Percentiles rank a stretch among this genome's conserved stretches.
These are phyloP conservation scores for Fusarium sp. DNA, from an alignment of 2,329 filamentous ascomycete genomes.

Conservation along the genomic window DNA sequence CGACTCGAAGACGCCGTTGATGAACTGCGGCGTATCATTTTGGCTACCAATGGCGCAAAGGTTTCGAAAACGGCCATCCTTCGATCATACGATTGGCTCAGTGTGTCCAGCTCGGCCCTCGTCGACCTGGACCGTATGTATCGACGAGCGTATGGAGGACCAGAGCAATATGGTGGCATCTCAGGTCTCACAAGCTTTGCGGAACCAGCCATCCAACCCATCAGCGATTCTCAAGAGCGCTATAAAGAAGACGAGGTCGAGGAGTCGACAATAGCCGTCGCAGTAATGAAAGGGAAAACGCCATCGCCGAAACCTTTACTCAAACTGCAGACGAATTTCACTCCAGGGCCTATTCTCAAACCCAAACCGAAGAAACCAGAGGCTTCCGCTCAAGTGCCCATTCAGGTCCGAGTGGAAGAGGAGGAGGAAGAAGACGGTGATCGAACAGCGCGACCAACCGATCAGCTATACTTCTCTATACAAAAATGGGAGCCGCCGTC, in stretches of 20 bases:
- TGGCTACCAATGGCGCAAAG: conserved; percentile 65
- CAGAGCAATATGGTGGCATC: conserved; percentile 61
- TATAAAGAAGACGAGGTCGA: conserved; percentile 46
- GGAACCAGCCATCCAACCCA: conserved; percentile 44
- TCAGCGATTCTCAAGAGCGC: conserved; percentile 40
- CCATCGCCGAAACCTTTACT: conserved; percentile 52
- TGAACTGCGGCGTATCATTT: conserved; percentile 70
- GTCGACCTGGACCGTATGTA: conserved; percentile 70
- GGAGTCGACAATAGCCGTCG: conserved; percentile 42
- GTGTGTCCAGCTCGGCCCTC: conserved; percentile 64
- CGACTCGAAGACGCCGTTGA: conserved; percentile 73
- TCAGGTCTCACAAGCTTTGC: conserved; percentile 51
- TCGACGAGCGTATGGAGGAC: conserved; percentile 67
- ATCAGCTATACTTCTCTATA: conserved; percentile 48
- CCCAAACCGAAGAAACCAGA: conserved; percentile 33
- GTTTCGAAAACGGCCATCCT: conserved; percentile 66
- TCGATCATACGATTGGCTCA: conserved; percentile 70
- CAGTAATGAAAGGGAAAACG: conserved; percentile 46
- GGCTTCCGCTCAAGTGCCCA: background rate
- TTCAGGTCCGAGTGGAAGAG: conserved; percentile 41
- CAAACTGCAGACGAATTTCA: conserved; percentile 62
- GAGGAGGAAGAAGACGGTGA: conserved; percentile 55
- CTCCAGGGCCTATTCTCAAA: conserved; percentile 21
- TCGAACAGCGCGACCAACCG: conserved; percentile 56
- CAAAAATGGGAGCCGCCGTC: conserved; percentile 49